A percentile compares a stretch with the other conserved stretches of the same genome.
phyloP scores from a whole-genome alignment of 805 yeast genomes.

The Maudiozyma pseudohumilis region DNA sequence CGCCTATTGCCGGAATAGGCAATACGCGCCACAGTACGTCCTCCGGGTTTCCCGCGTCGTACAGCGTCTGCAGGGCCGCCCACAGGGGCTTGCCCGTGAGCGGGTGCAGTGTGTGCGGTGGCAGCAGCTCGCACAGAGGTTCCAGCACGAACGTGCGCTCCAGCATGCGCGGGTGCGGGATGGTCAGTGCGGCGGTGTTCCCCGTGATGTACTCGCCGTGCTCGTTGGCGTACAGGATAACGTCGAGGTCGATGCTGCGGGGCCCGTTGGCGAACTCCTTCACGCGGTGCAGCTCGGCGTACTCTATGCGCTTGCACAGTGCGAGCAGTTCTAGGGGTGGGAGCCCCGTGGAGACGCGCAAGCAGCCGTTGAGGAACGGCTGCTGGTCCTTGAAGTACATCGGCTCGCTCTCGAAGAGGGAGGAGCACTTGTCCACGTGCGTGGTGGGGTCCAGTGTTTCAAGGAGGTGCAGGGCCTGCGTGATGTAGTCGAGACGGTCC shows the following conservation, averaged over 20 bases:
- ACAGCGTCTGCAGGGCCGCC: conserved; percentile 52
- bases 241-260: conserved; percentile 81
- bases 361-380: conserved; percentile 75
- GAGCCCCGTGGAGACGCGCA: conserved; percentile 51
- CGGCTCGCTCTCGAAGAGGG: conserved; percentile 81
- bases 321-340: conserved; percentile 55
- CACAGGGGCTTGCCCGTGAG: conserved; percentile 75
- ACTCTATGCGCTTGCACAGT: conserved; percentile 67
- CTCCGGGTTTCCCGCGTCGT: conserved; percentile 39
- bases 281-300: conserved; percentile 54
- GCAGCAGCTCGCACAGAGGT: conserved; percentile 75
- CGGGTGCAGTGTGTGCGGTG: conserved; percentile 65
- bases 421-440: conserved; percentile 51
- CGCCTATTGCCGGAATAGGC: no score
- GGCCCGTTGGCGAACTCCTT: conserved; percentile 88
- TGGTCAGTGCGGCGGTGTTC: conserved; percentile 47
- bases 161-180: conserved; percentile 84
- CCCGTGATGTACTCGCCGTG: conserved; percentile 34
- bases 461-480: conserved; percentile 38
- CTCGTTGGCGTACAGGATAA: conserved; percentile 44
- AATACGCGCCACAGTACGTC: conserved; percentile 37
- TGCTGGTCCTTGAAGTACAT: conserved; percentile 81
- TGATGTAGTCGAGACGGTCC: conserved; percentile 52
- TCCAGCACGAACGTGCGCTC: conserved; percentile 84
- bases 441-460: conserved; percentile 31